Conservation (phyloP, 176 grass and related monocot genomes). For the Avena sativa region DNA sequence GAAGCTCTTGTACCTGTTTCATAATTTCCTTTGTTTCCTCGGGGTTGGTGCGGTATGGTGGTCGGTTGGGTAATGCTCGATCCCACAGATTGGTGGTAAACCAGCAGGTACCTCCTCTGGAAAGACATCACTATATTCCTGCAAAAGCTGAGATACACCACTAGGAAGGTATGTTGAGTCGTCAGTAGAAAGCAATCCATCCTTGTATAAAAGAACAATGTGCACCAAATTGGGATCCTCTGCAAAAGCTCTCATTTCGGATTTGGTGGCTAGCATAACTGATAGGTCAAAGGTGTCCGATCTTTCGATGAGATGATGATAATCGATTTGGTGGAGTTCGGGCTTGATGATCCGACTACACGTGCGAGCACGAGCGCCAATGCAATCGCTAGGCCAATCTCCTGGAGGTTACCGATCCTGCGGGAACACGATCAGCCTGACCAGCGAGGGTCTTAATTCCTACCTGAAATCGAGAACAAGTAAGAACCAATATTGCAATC, state of each 20-base stretch:
- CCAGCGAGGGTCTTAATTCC: no score
- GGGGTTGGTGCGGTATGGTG: neutral
- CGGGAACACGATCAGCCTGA: no score
- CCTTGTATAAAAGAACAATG: neutral
- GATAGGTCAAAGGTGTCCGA: no score
- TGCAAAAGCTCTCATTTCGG: neutral
- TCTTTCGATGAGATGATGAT: no score
- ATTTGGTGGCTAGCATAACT: neutral
- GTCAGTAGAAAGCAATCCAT: no score
- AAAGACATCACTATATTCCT: neutral
- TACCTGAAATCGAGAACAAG: no score
- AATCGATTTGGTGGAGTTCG: no score
- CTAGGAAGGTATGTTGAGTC: neutral
- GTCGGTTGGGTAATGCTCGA: neutral
- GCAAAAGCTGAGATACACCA: neutral
- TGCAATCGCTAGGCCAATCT: no score
- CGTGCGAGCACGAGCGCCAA: no score
- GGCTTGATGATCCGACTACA: no score
- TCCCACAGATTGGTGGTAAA: neutral
- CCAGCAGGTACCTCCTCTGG: neutral
- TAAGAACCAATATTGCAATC: no score
- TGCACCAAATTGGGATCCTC: neutral
- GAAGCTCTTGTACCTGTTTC: neutral
- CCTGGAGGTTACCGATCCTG: no score
- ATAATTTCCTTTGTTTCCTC: conserved; percentile 1